Base-by-base conservation (phyloP, 495 filamentous ascomycete genomes). In the Penicillium flavigenum region DNA sequence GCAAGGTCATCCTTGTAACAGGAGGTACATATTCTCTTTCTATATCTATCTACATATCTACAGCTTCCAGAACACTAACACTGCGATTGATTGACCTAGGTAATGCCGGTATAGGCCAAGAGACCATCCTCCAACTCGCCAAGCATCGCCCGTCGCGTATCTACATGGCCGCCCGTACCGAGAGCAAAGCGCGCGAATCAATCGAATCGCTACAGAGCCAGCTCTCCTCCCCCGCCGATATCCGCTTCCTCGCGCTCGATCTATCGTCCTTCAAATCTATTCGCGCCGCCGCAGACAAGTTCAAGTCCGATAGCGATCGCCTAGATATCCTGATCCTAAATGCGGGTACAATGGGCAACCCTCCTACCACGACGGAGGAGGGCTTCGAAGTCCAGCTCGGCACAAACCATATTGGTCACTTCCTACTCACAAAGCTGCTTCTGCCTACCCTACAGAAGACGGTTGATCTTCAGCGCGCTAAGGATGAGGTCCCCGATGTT, bases 301-400 rank as follows among this genome's bases (percentile, higher is more conserved):
- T 86, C 71, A 71, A 68, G 10, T 44, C 72, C 7, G 66, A 79
- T 10, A 72, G 74, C 31, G 65, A 73, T 20, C 78, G 80, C 1
- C 65, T 89, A n/a, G 84, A 91, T 56, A 66, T 85, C 27, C 71
- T 93, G n/a, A 67, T 69, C 38, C 62, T 69, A 22, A 69, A 69
- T 61, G 66, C 88, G 14, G 87, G 86, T n/a, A 80, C 88, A 48
- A 86, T 89, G 82, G 83, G 75, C 0, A 60, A 78, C 11, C 76
- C 80, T 3, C 71, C 67, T 14, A 63, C 56, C 0, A 63, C 68
- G 5, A 93, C 86, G 12, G 91, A 92, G 43, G 90, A 95, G 65
- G 88, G 89, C 5, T 95, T 94, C 77, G 78, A 92, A 20, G 80
- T 84, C 0, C 72, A 83, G 34, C 81, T 90, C 47, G 91, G 92